Conservation (phyloP, 805 yeast genomes). For the Vanderwaltozyma yarrowii region DNA sequence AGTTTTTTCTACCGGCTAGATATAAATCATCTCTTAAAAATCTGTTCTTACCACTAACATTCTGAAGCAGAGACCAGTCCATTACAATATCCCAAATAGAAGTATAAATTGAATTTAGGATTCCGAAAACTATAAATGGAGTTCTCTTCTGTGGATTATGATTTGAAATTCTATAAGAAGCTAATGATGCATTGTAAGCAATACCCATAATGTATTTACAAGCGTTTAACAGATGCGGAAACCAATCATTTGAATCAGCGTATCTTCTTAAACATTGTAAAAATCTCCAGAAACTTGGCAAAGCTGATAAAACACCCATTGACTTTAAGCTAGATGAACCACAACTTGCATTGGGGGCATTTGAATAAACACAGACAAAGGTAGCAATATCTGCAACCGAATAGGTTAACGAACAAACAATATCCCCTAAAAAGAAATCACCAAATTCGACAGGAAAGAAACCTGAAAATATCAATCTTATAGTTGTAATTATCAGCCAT, state of each 20-base stretch:
- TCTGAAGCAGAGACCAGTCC: slow-evolving; percentile 90
- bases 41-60: slow-evolving; percentile 34
- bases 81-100: slow-evolving; percentile 82
- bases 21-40: slow-evolving; percentile 65
- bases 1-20: slow-evolving; percentile 35
- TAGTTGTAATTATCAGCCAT: slow-evolving; percentile 64
- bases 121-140: slow-evolving; percentile 63
- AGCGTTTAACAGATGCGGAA: slow-evolving; percentile 91
- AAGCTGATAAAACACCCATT: slow-evolving; percentile 74
- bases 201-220: slow-evolving; percentile 61
- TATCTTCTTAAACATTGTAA: slow-evolving; percentile 87
- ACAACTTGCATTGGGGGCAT: slow-evolving; percentile 45
- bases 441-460: slow-evolving; percentile 90
- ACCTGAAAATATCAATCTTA: slow-evolving; percentile 73
- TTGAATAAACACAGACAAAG: slow-evolving; percentile 68
- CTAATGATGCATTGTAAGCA: slow-evolving; percentile 58
- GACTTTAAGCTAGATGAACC: slow-evolving; percentile 67
- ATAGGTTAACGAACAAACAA: slow-evolving; percentile 80
- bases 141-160: slow-evolving; percentile 32
- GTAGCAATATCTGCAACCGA: slow-evolving; percentile 76
- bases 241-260: slow-evolving; percentile 88
- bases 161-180: slow-evolving; percentile 53
- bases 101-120: slow-evolving; percentile 59
- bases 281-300: slow-evolving; percentile 87
- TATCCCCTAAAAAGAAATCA: slow-evolving; percentile 90